Percentiles rank a stretch among this genome's conserved stretches.
phyloP scores from a whole-genome alignment of 306 rosid genomes.

The Rosa lucieae region DNA sequence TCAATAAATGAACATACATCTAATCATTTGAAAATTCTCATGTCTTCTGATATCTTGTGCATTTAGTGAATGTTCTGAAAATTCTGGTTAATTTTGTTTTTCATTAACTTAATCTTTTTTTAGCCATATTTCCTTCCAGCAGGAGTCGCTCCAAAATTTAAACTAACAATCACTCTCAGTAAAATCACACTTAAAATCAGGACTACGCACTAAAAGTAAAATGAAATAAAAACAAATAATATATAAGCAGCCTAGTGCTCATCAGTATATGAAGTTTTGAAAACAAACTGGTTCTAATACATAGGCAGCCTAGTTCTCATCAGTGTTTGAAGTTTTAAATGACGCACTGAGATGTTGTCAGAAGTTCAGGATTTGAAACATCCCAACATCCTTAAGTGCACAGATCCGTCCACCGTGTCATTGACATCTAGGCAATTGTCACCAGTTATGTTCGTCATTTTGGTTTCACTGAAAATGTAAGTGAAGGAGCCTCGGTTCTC shows the following conservation, averaged over 20 bases:
- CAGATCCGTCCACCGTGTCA: background rate
- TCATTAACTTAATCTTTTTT: background rate
- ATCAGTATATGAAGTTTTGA: too few relatives aligned
- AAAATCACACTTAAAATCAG: background rate
- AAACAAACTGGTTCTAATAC: background rate
- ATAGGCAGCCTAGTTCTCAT: background rate
- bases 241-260: too few relatives aligned
- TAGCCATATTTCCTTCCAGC: background rate
- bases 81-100: background rate
- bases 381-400: background rate
- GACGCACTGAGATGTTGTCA: background rate
- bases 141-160: background rate
- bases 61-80: background rate
- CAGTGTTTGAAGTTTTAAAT: background rate
- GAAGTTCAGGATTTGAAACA: background rate
- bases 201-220: background rate
- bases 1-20: background rate
- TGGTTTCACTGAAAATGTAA: background rate
- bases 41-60: background rate
- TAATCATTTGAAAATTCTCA: slow-evolving; percentile 3
- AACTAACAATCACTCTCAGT: background rate
- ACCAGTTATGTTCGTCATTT: background rate
- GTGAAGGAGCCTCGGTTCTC: background rate
- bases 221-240: background rate
- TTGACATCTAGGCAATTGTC: background rate